Evolutionary conservation across 2,329 filamentous ascomycete genomes (phyloP), one percentile per base, ranked within the genome.

Genomic region (Colletotrichum coccodes): DNA sequence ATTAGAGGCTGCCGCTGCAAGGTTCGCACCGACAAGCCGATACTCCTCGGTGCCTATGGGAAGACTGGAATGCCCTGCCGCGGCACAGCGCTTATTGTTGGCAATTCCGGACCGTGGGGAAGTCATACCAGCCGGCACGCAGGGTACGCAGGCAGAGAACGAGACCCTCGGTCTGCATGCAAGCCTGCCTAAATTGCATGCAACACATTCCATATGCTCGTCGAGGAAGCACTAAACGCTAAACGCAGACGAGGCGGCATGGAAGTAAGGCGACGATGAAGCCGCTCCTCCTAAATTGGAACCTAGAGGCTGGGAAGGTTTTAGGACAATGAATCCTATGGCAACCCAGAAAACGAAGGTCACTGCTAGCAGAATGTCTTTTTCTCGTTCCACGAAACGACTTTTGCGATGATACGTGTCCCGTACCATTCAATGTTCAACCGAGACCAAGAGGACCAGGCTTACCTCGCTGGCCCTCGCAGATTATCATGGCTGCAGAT

Each of bases 21-120:
- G 46, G 38, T 42, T 53, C 65, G 65, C 53, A 7, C 60, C 60
- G 47, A 64, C 46, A 44, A 64, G 18, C 60, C 60, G 65, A 40
- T 53, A 34, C 44, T 32, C 28, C 26, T 64, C 40, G 47, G 65
- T 8, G 38, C 12, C 44, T 52, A n/a, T 58, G 12, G 16, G 7
- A 28, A 11, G 6, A 42, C 11, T 21, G 21, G 16, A n/a, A 60
- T 52, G 18, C 21, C 11, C 26, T 36, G 14, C 4, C n/a, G 32
- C 38, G 40, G 46, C 60, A 47, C 53, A 54, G 60, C 60, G 14
- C 42, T 58, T 44, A 18, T 23, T 23, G 12, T n/a, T 57, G 36
- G 28, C n/a, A 6, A 32, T 4, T 6, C 1, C 4, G 21, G 6
- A 36, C 21, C 28, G 28, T 32, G 21, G 21, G 18, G 11, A 8